Percentiles rank a stretch among this genome's conserved stretches.
phyloP scores from a whole-genome alignment of 2,329 filamentous ascomycete species.

The Mycosphaerelloides madeirae region DNA sequence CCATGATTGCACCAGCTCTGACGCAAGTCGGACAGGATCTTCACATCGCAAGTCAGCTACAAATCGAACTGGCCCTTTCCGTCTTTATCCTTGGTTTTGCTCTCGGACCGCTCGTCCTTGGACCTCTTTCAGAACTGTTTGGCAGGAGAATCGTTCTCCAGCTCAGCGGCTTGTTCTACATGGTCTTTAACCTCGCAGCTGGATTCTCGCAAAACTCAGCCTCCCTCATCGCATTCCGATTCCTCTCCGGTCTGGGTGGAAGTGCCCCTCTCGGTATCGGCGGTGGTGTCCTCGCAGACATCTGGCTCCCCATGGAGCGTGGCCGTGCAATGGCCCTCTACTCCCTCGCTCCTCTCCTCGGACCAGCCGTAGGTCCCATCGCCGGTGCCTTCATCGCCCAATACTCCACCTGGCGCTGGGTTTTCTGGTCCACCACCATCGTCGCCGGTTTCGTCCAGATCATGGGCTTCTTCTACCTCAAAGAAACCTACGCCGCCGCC shows the following conservation, averaged over 20 bases:
- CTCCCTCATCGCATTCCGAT: constrained; percentile 36
- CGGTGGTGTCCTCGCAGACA: constrained; percentile 45
- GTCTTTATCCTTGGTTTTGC: constrained; percentile 38
- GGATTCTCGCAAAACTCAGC: constrained; percentile 32
- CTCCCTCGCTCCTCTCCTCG: constrained; percentile 59
- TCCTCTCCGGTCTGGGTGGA: constrained; percentile 36
- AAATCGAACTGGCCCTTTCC: constrained; percentile 31
- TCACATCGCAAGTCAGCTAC: constrained; percentile 15
- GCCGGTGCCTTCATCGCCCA: constrained; percentile 61
- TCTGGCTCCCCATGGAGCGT: constrained; percentile 57
- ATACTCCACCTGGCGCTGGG: constrained; percentile 66
- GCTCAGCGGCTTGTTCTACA: constrained; percentile 35
- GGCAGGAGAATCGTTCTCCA: constrained; percentile 34
- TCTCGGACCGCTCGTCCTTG: constrained; percentile 35
- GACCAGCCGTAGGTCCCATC: constrained; percentile 62
- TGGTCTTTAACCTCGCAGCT: constrained; percentile 35
- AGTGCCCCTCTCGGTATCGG: constrained; percentile 36
- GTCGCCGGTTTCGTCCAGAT: constrained; percentile 57
- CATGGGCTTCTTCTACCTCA: constrained; percentile 57
- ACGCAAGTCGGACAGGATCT: constrained; percentile 27
- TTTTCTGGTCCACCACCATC: constrained; percentile 65
- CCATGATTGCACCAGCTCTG: constrained; percentile 37
- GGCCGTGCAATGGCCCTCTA: constrained; percentile 61
- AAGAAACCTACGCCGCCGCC: constrained; percentile 62
- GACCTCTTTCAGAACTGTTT: constrained; percentile 35